Conservation (phyloP, 768 basidiomycete genomes). For the Leucosporidium creatinivorum region DNA sequence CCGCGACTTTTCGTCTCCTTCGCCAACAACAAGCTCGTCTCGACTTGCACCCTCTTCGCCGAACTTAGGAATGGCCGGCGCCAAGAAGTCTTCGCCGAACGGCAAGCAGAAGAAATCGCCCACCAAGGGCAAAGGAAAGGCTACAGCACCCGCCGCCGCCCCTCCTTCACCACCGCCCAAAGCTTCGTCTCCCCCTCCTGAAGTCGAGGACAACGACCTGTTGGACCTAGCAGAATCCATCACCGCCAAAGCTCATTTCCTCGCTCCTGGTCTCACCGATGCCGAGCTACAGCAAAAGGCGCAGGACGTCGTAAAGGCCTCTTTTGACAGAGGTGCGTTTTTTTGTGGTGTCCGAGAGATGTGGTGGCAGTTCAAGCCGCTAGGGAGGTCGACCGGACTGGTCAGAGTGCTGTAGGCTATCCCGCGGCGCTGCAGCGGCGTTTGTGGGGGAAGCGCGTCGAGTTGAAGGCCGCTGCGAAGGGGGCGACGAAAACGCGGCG, state of each 20-base stretch:
- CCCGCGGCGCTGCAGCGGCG: no score
- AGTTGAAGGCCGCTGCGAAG: no score
- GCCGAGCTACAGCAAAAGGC: constrained; percentile 36
- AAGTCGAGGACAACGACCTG: constrained; percentile 15
- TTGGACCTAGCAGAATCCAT: constrained; percentile 28
- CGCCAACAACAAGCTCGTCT: not conserved
- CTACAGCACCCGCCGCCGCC: not conserved
- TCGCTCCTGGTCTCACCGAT: constrained; percentile 36
- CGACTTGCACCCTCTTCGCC: not conserved
- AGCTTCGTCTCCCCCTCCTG: not conserved
- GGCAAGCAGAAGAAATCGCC: not conserved
- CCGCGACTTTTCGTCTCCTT: no score
- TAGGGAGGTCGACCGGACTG: not conserved
- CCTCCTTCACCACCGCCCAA: not conserved
- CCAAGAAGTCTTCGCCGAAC: not conserved
- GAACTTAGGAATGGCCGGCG: not conserved
- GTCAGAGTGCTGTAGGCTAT: not conserved
- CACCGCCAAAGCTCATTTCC: constrained; percentile 33
- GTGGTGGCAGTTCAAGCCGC: not conserved
- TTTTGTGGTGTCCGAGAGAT: not conserved
- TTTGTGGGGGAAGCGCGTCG: no score
- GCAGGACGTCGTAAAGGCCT: constrained; percentile 39
- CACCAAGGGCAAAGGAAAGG: constrained; percentile 25
- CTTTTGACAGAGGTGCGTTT: constrained; percentile 43
- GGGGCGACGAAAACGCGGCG: no score